phyloP scores from a whole-genome alignment of 768 basidiomycete species.

The Amanita pseudoporphyria region DNA sequence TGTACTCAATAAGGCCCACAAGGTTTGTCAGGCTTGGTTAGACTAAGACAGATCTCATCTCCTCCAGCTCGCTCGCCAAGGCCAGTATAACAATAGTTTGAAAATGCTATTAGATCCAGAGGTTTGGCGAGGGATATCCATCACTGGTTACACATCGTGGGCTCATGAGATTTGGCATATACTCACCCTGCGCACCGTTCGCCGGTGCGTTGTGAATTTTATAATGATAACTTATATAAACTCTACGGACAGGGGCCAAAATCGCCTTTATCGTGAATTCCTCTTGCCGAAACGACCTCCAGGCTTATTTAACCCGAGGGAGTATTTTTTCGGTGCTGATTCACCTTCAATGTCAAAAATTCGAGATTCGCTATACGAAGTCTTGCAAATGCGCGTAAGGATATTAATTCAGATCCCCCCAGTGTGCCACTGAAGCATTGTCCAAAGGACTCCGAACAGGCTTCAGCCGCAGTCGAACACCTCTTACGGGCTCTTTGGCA shows the following conservation, averaged over 20 bases:
- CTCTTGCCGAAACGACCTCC: constrained; percentile 51
- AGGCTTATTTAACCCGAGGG: constrained; percentile 41
- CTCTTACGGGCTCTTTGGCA: constrained; percentile 70
- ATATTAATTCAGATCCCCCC: constrained; percentile 1
- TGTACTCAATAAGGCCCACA: constrained; percentile 57
- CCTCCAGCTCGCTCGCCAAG: constrained; percentile 56
- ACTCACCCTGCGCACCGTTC: constrained; percentile 53
- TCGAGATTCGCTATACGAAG: constrained; percentile 33
- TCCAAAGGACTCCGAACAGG: constrained; percentile 53
- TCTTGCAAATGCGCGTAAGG: constrained; percentile 37
- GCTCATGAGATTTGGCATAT: constrained; percentile 72
- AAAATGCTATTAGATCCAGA: constrained; percentile 54
- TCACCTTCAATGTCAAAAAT: constrained; percentile 31
- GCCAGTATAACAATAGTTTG: constrained; percentile 53
- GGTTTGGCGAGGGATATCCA: constrained; percentile 58
- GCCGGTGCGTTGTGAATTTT: constrained; percentile 37
- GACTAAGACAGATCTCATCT: constrained; percentile 8
- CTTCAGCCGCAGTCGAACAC: constrained; percentile 49
- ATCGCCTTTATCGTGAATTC: constrained; percentile 54
- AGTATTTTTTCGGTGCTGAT: constrained; percentile 42
- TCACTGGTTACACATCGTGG: constrained; percentile 66
- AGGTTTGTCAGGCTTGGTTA: constrained; percentile 29
- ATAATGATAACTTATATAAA: neutral
- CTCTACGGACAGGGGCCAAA: constrained; percentile 42
- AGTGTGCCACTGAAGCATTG: constrained; percentile 4